A percentile compares a stretch with the other conserved stretches of the same genome.
Evolutionary conservation across 306 rosid genomes (phyloP).

Genomic region (Ziziphus jujuba): DNA sequence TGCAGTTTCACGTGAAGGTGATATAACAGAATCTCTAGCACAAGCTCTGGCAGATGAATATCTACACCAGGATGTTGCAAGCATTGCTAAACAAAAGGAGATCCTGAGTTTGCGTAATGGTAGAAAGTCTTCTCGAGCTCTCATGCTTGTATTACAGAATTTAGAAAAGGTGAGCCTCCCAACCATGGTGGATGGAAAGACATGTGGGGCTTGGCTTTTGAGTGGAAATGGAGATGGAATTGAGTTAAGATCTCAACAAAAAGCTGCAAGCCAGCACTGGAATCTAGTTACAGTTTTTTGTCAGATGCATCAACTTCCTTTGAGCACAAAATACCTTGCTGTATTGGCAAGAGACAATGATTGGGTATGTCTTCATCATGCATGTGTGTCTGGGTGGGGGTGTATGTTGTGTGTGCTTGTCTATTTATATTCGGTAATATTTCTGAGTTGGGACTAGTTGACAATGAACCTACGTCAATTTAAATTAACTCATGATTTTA

Average conservation of each 20-base stretch:
- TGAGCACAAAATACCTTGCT: conserved; percentile 84
- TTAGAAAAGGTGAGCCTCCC: conserved; percentile 86
- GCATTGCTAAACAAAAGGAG: conserved; percentile 37
- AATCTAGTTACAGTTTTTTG: conserved; percentile 80
- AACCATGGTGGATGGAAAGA: conserved; percentile 54
- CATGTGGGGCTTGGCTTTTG: conserved; percentile 88
- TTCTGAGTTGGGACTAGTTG: conserved; percentile 7
- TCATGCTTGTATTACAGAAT: conserved; percentile 69
- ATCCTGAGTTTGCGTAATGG: conserved; percentile 30
- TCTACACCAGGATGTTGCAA: conserved; percentile 57
- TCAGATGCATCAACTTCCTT: conserved; percentile 80
- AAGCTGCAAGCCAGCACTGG: conserved; percentile 93
- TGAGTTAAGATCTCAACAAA: conserved; percentile 83
- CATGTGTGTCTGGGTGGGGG: neutral
- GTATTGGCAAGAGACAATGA: conserved; percentile 88
- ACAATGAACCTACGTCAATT: conserved; percentile 11
- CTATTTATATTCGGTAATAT: neutral
- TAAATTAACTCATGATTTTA: conserved; percentile 17
- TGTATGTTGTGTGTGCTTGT: neutral
- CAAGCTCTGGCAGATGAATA: conserved; percentile 86
- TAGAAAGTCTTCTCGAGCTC: conserved; percentile 65
- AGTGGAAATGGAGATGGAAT: conserved; percentile 73
- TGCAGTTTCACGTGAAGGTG: conserved; percentile 65
- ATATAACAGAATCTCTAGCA: conserved; percentile 72
- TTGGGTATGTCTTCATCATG: conserved; percentile 62